phyloP scores from a whole-genome alignment of 441 rosid genomes.

The Eruca vesicaria region DNA sequence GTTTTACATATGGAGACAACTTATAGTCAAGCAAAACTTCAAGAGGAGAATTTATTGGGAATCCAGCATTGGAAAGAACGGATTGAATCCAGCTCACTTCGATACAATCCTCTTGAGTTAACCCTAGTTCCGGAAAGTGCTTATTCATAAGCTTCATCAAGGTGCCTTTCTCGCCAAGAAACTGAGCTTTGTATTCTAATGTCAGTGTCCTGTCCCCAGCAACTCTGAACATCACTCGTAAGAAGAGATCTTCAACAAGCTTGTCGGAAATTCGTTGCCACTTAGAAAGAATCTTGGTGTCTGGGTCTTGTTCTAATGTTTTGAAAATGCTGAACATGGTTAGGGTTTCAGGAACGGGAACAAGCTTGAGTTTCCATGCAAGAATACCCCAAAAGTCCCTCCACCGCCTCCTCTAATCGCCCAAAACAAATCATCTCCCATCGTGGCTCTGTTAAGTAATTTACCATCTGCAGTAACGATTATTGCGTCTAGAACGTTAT shows the following conservation, averaged over 20 bases:
- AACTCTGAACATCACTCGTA: constrained; percentile 42
- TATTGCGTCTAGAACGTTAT: background rate
- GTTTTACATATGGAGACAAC: constrained; percentile 36
- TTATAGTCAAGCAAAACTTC: constrained; percentile 59
- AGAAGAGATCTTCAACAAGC: constrained; percentile 53
- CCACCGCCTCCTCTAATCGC: background rate
- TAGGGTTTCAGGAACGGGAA: background rate
- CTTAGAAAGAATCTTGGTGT: constrained; percentile 38
- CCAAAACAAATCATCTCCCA: background rate
- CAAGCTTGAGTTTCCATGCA: background rate
- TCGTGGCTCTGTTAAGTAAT: background rate
- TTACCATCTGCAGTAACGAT: background rate
- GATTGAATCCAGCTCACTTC: constrained; percentile 70
- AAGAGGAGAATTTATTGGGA: constrained; percentile 37
- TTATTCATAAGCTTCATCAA: constrained; percentile 39
- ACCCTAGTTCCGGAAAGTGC: constrained; percentile 57
- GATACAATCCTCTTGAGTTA: constrained; percentile 44
- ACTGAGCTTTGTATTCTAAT: constrained; percentile 42
- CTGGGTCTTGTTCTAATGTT: constrained; percentile 41
- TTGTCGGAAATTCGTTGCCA: constrained; percentile 56
- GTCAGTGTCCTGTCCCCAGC: constrained; percentile 36
- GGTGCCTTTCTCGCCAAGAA: constrained; percentile 47
- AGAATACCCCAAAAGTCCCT: background rate
- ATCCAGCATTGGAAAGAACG: constrained; percentile 45
- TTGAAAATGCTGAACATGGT: constrained; percentile 34